phyloP scores from a whole-genome alignment of 73 alveolate genomes.

The Blepharisma japonicum region DNA sequence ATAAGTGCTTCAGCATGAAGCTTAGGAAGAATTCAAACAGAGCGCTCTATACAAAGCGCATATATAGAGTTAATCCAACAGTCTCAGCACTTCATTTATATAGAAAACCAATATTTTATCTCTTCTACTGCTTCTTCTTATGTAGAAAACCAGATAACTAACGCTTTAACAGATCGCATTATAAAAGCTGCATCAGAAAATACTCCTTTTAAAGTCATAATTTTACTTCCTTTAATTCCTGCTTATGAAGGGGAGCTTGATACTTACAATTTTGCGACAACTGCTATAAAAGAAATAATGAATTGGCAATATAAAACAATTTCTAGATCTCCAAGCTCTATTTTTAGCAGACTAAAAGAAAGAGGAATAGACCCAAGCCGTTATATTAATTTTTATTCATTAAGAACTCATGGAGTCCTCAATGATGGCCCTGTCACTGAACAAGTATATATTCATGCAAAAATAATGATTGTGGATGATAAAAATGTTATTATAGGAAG shows the following conservation, averaged over 20 bases:
- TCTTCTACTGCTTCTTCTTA: slow-evolving; percentile 63
- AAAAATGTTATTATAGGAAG: slow-evolving; percentile 86
- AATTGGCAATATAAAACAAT: slow-evolving; percentile 66
- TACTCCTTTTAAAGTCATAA: slow-evolving; percentile 70
- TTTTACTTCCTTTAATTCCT: slow-evolving; percentile 91
- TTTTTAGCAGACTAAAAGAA: slow-evolving; percentile 58
- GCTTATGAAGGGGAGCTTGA: slow-evolving; percentile 88
- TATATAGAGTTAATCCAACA: slow-evolving; percentile 75
- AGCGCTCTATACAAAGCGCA: slow-evolving; percentile 80
- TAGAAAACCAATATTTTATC: slow-evolving; percentile 95
- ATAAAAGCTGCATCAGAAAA: slow-evolving; percentile 55
- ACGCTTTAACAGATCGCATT: slow-evolving; percentile 74
- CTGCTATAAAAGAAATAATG: slow-evolving; percentile 55
- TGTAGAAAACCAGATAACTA: slow-evolving; percentile 72
- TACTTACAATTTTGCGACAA: slow-evolving; percentile 45
- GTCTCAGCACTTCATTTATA: slow-evolving; percentile 87
- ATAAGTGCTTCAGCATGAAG: slow-evolving; percentile 90
- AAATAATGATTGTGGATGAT: slow-evolving; percentile 94
- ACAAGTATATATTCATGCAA: slow-evolving; percentile 88
- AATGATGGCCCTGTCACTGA: slow-evolving; percentile 80
- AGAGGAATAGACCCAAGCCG: slow-evolving; percentile 66
- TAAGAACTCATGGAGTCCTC: slow-evolving; percentile 81
- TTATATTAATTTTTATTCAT: slow-evolving; percentile 81
- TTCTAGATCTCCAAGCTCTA: slow-evolving; percentile 56
- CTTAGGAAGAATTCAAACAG: slow-evolving; percentile 80